Conservation (phyloP, 306 rosid species). For the Cajanus cajan region DNA sequence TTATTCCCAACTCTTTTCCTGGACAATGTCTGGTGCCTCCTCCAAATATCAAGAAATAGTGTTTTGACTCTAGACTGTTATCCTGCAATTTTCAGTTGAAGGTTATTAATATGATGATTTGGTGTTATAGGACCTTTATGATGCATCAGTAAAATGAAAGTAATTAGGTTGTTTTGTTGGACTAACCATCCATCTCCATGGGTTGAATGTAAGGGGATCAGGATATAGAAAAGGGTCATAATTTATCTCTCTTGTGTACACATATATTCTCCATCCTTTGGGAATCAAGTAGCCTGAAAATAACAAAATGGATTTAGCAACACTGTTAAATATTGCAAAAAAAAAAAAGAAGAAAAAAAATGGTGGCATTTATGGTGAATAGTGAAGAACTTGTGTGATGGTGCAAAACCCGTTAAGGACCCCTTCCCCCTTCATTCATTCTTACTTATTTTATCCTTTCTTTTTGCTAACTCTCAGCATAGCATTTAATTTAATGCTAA, state of each 20-base stretch:
- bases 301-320: background rate
- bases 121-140: background rate
- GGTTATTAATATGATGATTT: background rate
- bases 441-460: background rate
- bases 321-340: background rate
- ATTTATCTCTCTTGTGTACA: constrained; percentile 88
- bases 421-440: background rate
- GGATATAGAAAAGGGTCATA: constrained; percentile 74
- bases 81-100: constrained; percentile 54
- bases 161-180: background rate
- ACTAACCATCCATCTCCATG: constrained; percentile 99
- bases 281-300: constrained; percentile 84
- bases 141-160: background rate
- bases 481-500: constrained; percentile 29
- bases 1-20: constrained; percentile 90
- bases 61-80: constrained; percentile 56
- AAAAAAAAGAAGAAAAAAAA: no score
- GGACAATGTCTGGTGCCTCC: constrained; percentile 93
- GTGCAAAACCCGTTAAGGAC: background rate
- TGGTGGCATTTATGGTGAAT: constrained; percentile 1
- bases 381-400: background rate
- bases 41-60: constrained; percentile 74
- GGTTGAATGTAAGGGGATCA: constrained; percentile 81
- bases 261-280: constrained; percentile 93
- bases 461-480: constrained; percentile 5